Percentiles rank a stretch among this genome's conserved stretches.
Conservation (phyloP, 257 asterid species). For the Parsonsia alboflavescens region DNA sequence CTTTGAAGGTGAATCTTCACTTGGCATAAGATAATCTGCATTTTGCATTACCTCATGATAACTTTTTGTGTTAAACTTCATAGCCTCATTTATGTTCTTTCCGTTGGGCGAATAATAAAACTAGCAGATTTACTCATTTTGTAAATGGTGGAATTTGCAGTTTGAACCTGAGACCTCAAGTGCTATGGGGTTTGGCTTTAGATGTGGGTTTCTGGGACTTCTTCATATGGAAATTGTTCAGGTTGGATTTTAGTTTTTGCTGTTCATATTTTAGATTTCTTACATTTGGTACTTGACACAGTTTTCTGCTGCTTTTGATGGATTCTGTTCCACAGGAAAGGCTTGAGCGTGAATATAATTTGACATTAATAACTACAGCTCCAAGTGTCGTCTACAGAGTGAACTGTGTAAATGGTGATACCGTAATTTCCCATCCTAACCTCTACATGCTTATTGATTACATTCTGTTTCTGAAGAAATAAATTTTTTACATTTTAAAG, state of each 20-base stretch:
- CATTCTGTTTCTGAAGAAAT: background rate
- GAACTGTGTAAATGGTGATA: constrained; percentile 66
- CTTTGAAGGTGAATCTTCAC: constrained; percentile 62
- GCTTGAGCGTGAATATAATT: constrained; percentile 94
- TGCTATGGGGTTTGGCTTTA: constrained; percentile 99
- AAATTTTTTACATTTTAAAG: background rate
- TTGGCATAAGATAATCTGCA: background rate
- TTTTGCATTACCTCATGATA: background rate
- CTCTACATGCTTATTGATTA: constrained; percentile 19
- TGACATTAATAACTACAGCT: constrained; percentile 88
- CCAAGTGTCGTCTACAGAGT: constrained; percentile 96
- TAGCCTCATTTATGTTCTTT: background rate
- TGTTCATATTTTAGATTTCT: constrained; percentile 15
- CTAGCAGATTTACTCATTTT: background rate
- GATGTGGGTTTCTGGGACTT: constrained; percentile 98
- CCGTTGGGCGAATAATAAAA: background rate
- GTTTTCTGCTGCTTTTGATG: constrained; percentile 12
- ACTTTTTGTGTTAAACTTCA: background rate
- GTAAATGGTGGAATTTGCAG: too few relatives aligned
- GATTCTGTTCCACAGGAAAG: constrained; percentile 63
- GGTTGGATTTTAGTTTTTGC: constrained; percentile 35
- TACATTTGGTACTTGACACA: constrained; percentile 12
- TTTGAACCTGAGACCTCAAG: constrained; percentile 95
- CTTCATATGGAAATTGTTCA: constrained; percentile 99
- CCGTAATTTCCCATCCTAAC: constrained; percentile 56